A percentile compares a stretch with the other conserved stretches of the same genome.
Conservation (phyloP, 1,139 yeast genomes). For the Sugiyamaella xylanicola region DNA sequence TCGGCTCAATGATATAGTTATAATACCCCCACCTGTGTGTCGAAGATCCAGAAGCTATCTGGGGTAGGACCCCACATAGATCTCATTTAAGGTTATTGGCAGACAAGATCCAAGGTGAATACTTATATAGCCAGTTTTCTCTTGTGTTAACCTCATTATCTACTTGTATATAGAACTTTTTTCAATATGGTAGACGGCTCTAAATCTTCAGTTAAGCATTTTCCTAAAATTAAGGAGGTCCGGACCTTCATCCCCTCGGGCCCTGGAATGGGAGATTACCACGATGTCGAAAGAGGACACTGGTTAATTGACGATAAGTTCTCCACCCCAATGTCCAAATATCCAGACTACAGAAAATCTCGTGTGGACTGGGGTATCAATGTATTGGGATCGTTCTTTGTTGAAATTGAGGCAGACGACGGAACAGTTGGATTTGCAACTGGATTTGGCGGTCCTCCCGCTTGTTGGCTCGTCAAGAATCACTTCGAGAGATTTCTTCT, state of each 20-base stretch:
- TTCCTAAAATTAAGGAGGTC: constrained; percentile 49
- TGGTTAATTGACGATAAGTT: constrained; percentile 52
- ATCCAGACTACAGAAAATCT: constrained; percentile 48
- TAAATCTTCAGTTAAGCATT: constrained; percentile 27
- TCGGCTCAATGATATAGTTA: neutral
- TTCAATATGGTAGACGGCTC: constrained; percentile 8
- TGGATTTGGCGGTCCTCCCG: constrained; percentile 57
- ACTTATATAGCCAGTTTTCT: neutral
- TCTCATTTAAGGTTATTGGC: neutral
- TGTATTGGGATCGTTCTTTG: constrained; percentile 54
- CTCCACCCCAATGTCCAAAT: constrained; percentile 53
- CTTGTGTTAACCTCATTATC: neutral
- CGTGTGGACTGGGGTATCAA: constrained; percentile 55
- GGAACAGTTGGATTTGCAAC: constrained; percentile 55
- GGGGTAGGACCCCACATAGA: neutral
- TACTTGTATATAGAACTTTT: neutral
- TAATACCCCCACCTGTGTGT: neutral
- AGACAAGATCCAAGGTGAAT: neutral
- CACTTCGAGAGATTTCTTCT: constrained; percentile 51
- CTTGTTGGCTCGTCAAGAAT: constrained; percentile 51
- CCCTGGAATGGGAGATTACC: constrained; percentile 55
- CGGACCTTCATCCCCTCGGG: constrained; percentile 49
- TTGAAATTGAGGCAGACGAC: constrained; percentile 51
- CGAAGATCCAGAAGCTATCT: neutral
- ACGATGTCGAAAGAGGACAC: constrained; percentile 51